Evolutionary conservation across 2,329 filamentous ascomycete genomes (phyloP).

Genomic region (Colletotrichum kahawae): DNA sequence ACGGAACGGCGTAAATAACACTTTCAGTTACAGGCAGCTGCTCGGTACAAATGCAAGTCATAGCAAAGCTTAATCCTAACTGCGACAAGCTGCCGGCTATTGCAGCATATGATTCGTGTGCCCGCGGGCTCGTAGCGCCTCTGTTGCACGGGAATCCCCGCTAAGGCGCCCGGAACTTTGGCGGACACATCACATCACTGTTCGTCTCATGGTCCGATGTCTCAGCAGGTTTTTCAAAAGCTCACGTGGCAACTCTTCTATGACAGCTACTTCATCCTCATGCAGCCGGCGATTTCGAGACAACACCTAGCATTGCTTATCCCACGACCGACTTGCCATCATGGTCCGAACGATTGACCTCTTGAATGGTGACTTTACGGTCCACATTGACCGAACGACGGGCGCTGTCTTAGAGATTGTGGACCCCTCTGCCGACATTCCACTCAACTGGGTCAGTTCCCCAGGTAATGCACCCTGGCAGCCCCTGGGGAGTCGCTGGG

Average conservation of each 20-base stretch:
- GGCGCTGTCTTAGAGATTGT: constrained; percentile 9
- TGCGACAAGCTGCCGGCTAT: not conserved
- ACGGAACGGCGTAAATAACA: not conserved
- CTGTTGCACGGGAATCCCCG: not conserved
- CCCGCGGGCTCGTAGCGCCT: not conserved
- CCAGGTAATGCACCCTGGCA: constrained; percentile 20
- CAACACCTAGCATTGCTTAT: no score
- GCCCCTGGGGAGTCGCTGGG: constrained; percentile 18
- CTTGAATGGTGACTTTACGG: not conserved
- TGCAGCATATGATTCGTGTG: not conserved
- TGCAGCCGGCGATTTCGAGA: not conserved
- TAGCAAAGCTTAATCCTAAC: not conserved
- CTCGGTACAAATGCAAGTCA: not conserved
- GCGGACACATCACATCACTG: not conserved
- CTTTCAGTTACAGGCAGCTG: not conserved
- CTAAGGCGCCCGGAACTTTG: not conserved
- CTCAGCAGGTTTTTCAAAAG: not conserved
- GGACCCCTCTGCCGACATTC: not conserved
- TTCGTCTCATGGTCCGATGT: not conserved
- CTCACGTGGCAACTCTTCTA: not conserved
- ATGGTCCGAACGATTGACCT: constrained; percentile 13
- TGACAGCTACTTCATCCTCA: not conserved
- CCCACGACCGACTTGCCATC: not conserved
- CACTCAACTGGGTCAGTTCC: constrained; percentile 18
- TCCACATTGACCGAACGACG: constrained; percentile 4